Evolutionary conservation across 108 stramenopile genomes (phyloP).

Genomic region (Skeletonema tropicum): DNA sequence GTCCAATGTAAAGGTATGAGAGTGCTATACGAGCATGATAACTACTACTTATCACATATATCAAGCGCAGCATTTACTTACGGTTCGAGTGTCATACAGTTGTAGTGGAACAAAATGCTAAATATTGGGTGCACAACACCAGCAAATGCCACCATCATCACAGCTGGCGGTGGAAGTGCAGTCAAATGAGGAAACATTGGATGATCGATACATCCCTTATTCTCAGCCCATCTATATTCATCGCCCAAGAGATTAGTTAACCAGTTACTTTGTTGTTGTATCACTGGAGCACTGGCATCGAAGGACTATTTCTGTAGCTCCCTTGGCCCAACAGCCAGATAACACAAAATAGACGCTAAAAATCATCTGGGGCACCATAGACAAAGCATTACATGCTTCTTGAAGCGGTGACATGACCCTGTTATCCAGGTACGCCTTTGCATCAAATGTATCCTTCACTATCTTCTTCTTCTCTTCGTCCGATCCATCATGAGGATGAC

Average conservation of each 20-base stretch:
- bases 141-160: not conserved
- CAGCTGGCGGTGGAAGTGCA: constrained; percentile 60
- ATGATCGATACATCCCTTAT: constrained; percentile 45
- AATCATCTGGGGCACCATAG: constrained; percentile 63
- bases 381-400: constrained; percentile 76
- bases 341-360: constrained; percentile 63
- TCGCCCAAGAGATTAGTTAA: not conserved
- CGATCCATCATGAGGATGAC: not conserved
- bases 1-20: constrained; percentile 72
- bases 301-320: not conserved
- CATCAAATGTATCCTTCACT: constrained; percentile 13
- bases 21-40: constrained; percentile 68
- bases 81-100: constrained; percentile 50
- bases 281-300: too few relatives aligned
- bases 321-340: constrained; percentile 61
- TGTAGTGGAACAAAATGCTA: constrained; percentile 16
- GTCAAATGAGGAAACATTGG: constrained; percentile 60
- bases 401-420: constrained; percentile 79
- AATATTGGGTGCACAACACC: not conserved
- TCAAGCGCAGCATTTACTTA: constrained; percentile 16
- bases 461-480: not conserved
- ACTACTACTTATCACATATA: not conserved
- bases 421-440: constrained; percentile 33
- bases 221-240: constrained; percentile 12
- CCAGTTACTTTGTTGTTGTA: not conserved